These are phyloP conservation scores for Parsonsia alboflavescens DNA, from an alignment of 257 asterid genomes.

Conservation along the genomic window DNA sequence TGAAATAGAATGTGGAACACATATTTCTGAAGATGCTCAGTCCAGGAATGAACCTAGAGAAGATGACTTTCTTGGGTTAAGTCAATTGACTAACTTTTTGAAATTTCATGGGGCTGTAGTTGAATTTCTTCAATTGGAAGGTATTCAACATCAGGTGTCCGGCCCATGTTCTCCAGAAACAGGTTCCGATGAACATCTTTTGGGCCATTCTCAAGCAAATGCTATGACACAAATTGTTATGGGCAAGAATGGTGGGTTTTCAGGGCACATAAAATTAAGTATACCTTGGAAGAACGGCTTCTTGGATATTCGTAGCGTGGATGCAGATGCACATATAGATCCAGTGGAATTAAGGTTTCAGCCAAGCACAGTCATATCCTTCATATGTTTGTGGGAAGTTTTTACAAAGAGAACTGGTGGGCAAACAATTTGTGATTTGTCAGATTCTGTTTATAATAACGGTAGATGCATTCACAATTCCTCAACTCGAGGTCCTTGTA, in stretches of 20 bases:
- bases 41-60: conserved; percentile 27
- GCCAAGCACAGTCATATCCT: conserved; percentile 58
- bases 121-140: conserved; percentile 62
- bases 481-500: conserved; percentile 35
- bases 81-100: conserved; percentile 62
- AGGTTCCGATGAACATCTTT: conserved; percentile 36
- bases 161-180: conserved; percentile 38
- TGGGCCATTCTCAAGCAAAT: conserved; percentile 44
- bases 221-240: conserved; percentile 50
- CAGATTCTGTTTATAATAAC: conserved; percentile 20
- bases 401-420: conserved; percentile 41
- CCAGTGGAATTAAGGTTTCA: conserved; percentile 73
- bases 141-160: conserved; percentile 39
- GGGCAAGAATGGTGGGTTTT: conserved; percentile 76
- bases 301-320: conserved; percentile 72
- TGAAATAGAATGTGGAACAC: conserved; percentile 83
- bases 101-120: conserved; percentile 79
- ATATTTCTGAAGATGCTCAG: conserved; percentile 67
- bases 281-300: conserved; percentile 98
- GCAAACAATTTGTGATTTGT: conserved; percentile 11
- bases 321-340: conserved; percentile 72
- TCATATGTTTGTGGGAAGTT: conserved; percentile 60
- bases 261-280: conserved; percentile 71
- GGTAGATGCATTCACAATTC: conserved; percentile 34
- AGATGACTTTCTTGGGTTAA: conserved; percentile 67